Percentiles rank a stretch among this genome's conserved stretches.
phyloP scores from a whole-genome alignment of 1,284 basidiomycete genomes.

The Chondrostereum purpureum region DNA sequence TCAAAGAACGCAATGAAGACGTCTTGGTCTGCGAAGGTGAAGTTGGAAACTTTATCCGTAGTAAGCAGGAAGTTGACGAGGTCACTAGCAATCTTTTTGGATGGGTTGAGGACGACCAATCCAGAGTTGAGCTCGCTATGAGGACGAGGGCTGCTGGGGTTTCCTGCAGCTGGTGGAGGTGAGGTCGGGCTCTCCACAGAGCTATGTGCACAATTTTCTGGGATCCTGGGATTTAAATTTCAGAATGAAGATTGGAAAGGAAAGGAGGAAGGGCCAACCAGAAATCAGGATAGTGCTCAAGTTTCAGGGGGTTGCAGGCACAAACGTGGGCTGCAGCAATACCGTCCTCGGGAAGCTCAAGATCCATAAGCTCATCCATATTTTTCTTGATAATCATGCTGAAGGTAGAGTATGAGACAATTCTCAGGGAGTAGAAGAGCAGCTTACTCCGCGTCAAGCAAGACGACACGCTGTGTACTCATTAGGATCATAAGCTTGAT shows the following conservation, averaged over 20 bases:
- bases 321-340: conserved; percentile 89
- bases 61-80: conserved; percentile 62
- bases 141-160: conserved; percentile 55
- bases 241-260: conserved; percentile 4
- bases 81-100: conserved; percentile 40
- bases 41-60: conserved; percentile 62
- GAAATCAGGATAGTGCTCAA: conserved; percentile 81
- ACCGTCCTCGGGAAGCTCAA: conserved; percentile 58
- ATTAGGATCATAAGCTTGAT: too few species aligned
- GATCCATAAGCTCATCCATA: conserved; percentile 88
- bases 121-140: conserved; percentile 85
- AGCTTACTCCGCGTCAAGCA: conserved; percentile 14
- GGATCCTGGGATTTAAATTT: conserved; percentile 52
- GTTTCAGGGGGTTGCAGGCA: conserved; percentile 85
- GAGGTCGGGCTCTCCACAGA: conserved; percentile 49
- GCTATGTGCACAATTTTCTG: conserved; percentile 83
- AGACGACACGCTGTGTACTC: conserved; percentile 70
- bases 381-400: conserved; percentile 83
- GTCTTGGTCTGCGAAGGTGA: conserved; percentile 91
- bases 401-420: not conserved
- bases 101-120: conserved; percentile 82
- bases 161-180: conserved; percentile 38
- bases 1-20: conserved; percentile 77
- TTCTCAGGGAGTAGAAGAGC: conserved; percentile 72
- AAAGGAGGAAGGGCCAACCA: conserved; percentile 53